phyloP scores from a whole-genome alignment of 352 stramenopile species.

The Pythium scleroteichum region DNA sequence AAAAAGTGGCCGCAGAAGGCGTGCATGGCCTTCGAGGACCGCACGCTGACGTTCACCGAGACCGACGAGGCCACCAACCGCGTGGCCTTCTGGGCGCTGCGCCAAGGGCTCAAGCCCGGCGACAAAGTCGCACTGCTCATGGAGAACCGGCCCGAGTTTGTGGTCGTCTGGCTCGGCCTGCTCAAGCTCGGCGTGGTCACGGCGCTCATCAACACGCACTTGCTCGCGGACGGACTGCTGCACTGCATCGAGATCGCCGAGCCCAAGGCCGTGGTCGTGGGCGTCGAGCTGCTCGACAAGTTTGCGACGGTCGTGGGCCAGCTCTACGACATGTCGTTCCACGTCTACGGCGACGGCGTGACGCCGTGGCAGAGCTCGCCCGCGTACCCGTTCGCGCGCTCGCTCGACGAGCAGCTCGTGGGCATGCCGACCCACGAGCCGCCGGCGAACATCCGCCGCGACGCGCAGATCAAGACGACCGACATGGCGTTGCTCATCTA shows the following conservation, averaged over 20 bases:
- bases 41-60: constrained; percentile 53
- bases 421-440: constrained; percentile 35
- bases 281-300: constrained; percentile 39
- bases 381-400: constrained; percentile 38
- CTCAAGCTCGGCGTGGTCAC: constrained; percentile 83
- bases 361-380: constrained; percentile 7
- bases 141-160: constrained; percentile 85
- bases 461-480: constrained; percentile 39
- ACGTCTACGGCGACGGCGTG: constrained; percentile 59
- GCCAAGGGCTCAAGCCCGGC: constrained; percentile 44
- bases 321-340: constrained; percentile 44
- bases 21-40: constrained; percentile 61
- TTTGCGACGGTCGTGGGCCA: constrained; percentile 39
- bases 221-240: constrained; percentile 63
- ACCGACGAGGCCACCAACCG: constrained; percentile 72
- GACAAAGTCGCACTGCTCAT: constrained; percentile 83
- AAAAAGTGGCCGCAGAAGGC: constrained; percentile 62
- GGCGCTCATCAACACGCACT: constrained; percentile 83
- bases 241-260: constrained; percentile 75
- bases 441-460: constrained; percentile 30
- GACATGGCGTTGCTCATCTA: constrained; percentile 83
- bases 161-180: constrained; percentile 82
- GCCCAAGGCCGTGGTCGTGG: constrained; percentile 68
- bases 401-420: constrained; percentile 39
- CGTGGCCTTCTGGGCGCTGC: constrained; percentile 71